Conservation (phyloP, 139 green algal species). For the Chlorella sp. region DNA sequence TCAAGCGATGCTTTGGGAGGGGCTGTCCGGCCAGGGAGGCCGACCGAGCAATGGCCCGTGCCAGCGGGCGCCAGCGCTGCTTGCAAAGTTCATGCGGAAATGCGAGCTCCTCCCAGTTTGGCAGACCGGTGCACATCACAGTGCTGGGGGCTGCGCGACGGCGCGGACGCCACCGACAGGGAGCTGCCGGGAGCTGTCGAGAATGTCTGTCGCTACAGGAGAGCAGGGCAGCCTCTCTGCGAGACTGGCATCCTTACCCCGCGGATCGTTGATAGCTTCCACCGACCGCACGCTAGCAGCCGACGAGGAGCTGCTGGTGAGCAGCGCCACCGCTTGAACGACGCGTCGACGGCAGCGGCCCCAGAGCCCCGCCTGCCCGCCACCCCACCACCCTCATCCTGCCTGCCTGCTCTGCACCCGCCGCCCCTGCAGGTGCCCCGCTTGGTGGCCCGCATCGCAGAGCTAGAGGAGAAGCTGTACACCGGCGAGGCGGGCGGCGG, state of each 20-base stretch:
- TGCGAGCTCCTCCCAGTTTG: too few species aligned
- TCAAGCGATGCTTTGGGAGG: too few species aligned
- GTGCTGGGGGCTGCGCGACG: too few species aligned
- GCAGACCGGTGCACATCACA: too few species aligned
- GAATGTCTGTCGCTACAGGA: not conserved
- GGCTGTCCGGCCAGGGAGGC: too few species aligned
- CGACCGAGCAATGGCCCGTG: too few species aligned
- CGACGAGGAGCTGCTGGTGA: slow-evolving; percentile 37
- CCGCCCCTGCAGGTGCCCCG: slow-evolving; percentile 19
- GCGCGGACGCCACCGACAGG: too few species aligned
- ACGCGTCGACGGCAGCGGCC: not conserved
- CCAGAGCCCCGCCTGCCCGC: not conserved
- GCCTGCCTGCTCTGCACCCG: not conserved
- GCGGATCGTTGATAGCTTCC: not conserved
- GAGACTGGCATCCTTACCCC: not conserved
- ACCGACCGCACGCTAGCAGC: slow-evolving; percentile 2
- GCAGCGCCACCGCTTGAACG: not conserved
- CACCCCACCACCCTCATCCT: too few species aligned
- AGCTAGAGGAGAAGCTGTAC: slow-evolving; percentile 66
- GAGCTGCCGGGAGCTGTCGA: too few species aligned
- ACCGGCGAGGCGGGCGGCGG: not conserved
- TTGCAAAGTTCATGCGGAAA: too few species aligned
- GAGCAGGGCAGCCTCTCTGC: not conserved
- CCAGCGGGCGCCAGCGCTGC: too few species aligned
- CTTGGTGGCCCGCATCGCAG: slow-evolving; percentile 59